Base-by-base conservation (phyloP, 352 stramenopile genomes). In the Bremia lactucae region DNA sequence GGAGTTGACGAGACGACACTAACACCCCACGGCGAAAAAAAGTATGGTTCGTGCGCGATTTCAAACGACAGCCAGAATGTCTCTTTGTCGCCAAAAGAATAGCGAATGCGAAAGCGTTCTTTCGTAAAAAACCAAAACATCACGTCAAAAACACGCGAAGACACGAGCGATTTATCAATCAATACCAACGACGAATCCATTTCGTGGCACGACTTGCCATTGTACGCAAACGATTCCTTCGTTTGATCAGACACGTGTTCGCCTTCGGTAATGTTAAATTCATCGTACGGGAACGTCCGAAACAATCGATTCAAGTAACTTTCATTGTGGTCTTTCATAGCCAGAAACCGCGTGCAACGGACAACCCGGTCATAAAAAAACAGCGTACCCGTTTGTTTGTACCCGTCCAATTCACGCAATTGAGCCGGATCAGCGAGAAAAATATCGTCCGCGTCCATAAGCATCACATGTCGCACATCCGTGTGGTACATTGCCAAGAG, bases 321-420 rank as follows among this genome's bases (percentile, higher is more conserved):
- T 15, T 48, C 24, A 26, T 48, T 25, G 31, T 23, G 36, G 15
- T 58, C 49, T 15, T 44, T n/a, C n/a, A n/a, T n/a, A n/a, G n/a
- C n/a, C n/a, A n/a, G n/a, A n/a, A n/a, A n/a, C n/a, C n/a, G n/a
- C n/a, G n/a, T n/a, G n/a, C n/a, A n/a, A n/a, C n/a, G n/a, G n/a
- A n/a, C n/a, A n/a, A 58, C 49, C 14, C 49, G 49, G 25, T 58
- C 49, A 15, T 58, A 52, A 16, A 58, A 58, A 35, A 58, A 58
- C 14, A 43, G 52, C 13, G 49, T 58, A 6, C 49, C 49, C 0
- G 49, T 58, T 4, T 29, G 39, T 22, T 40, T 47, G 36, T 58
- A 58, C 11, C 36, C 42, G 20, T 53, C 39, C n/a, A 58, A 8
- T 4, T 35, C 23, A 3, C 49, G 16, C 16, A 58, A 23, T 13